Conservation (phyloP, 164 flowering plant species). For the Vitis rotundifolia region DNA sequence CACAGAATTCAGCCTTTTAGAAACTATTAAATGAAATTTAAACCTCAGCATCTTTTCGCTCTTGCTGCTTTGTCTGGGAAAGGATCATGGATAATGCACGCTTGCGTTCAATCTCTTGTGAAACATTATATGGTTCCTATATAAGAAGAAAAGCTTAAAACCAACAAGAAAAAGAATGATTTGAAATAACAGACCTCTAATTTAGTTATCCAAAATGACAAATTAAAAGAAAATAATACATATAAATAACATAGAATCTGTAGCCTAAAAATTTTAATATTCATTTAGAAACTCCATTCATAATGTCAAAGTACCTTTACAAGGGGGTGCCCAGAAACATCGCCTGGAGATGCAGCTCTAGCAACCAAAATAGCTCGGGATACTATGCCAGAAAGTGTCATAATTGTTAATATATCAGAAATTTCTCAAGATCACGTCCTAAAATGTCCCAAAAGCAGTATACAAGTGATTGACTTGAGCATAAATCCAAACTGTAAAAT, state of each 20-base stretch:
- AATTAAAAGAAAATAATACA: neutral
- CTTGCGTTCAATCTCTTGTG: constrained; percentile 87
- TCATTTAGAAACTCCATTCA: neutral
- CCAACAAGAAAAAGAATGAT: neutral
- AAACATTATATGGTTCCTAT: constrained; percentile 76
- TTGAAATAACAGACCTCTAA: neutral
- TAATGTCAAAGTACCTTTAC: constrained; percentile 56
- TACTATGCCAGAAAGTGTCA: constrained; percentile 36
- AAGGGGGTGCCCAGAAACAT: constrained; percentile 77
- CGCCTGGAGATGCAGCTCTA: constrained; percentile 74
- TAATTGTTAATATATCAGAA: constrained; percentile 4
- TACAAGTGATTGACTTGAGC: neutral
- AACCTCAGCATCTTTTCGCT: constrained; percentile 89
- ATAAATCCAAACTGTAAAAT: neutral
- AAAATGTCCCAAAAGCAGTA: constrained; percentile 1
- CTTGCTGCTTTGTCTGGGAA: constrained; percentile 91
- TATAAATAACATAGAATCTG: too few species aligned
- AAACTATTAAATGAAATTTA: constrained; percentile 2
- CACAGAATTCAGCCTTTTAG: neutral
- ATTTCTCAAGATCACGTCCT: neutral
- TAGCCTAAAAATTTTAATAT: neutral
- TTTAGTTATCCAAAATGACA: neutral
- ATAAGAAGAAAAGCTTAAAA: constrained; percentile 7
- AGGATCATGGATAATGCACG: constrained; percentile 86
- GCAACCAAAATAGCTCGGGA: constrained; percentile 74